Evolutionary conservation across 23 red algal genomes (phyloP).

Genomic region (Cyanidioschyzon merolae): DNA sequence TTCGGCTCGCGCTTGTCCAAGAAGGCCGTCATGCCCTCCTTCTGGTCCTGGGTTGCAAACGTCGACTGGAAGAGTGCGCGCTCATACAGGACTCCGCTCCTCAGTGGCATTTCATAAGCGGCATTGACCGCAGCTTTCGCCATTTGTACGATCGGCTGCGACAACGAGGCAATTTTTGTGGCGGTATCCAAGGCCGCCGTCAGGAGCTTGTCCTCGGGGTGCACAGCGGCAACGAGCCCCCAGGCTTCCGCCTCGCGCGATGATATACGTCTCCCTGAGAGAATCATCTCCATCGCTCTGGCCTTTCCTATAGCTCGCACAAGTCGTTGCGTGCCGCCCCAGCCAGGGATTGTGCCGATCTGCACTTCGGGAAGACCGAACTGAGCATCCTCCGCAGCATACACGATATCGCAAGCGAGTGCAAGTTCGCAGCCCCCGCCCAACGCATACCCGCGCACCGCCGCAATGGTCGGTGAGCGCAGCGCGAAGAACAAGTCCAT

Average conservation of each 20-base stretch:
- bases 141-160: slow-evolving; percentile 42
- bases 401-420: slow-evolving; percentile 79
- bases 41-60: slow-evolving; percentile 69
- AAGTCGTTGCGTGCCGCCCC: slow-evolving; percentile 94
- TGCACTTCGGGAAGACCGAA: slow-evolving; percentile 98
- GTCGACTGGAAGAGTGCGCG: slow-evolving; percentile 61
- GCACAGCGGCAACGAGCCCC: slow-evolving; percentile 71
- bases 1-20: slow-evolving; percentile 70
- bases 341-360: slow-evolving; percentile 70
- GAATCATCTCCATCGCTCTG: slow-evolving; percentile 96
- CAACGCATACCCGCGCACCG: slow-evolving; percentile 87
- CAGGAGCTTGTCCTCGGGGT: slow-evolving; percentile 41
- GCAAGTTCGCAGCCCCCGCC: slow-evolving; percentile 93
- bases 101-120: slow-evolving; percentile 36
- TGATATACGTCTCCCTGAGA: slow-evolving; percentile 80
- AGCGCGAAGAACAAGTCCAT: slow-evolving; percentile 46
- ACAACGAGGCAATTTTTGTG: slow-evolving; percentile 55
- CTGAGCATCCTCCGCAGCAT: slow-evolving; percentile 58
- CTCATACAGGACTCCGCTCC: slow-evolving; percentile 62
- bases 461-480: slow-evolving; percentile 74
- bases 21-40: slow-evolving; percentile 98
- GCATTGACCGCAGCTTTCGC: slow-evolving; percentile 89
- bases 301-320: slow-evolving; percentile 89
- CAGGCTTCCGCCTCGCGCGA: slow-evolving; percentile 77
- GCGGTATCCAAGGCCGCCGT: slow-evolving; percentile 54